Evolutionary conservation across 768 basidiomycete genomes (phyloP), one percentile per base, ranked within the genome.

Genomic region (Termitomyces bulborhizus): DNA sequence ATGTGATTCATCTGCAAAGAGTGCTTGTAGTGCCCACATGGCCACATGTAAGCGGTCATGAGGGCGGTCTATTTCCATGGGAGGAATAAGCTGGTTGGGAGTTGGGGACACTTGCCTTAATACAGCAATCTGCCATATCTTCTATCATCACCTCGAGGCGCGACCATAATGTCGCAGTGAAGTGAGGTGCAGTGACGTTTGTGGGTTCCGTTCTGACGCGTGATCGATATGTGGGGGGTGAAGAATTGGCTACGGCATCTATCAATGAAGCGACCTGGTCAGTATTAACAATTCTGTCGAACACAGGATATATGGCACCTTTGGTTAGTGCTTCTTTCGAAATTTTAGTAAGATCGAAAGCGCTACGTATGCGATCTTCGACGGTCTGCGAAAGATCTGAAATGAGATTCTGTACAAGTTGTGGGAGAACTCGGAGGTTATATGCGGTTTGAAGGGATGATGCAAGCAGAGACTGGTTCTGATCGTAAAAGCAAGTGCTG

Each of bases 381-480:
- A 97, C 88, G 0, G 88, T 85, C 46, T 90, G 85, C 18, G 86
- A 90, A 7, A 98, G 73, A 66, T 96, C 92, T 5, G 72, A 70
- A 16, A 97, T 73, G 2, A 98, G 80, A 50, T 82, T 81, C 55
- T 87, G 83, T 4, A 98, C 90, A 6, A 98, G 80, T 26, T 83
- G 79, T 0, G 96, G 90, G 11, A 99, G 76, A 15, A 90, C 81
- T 29, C 88, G 80, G 13, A 99, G 81, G 66, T 98, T 99, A 70
- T 93, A 90, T 4, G 96, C 94, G 1, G 93, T 98, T 75, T 98
- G 97, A 12, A 99, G 77, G 0, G 96, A 93, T 1, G 93, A 94
- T 0, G 95, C 93, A 1, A 99, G 79, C 16, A 96, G 71, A 1
- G 93, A 84, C 71, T 92, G 93, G 64, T 98, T 90, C 94, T 97